These are phyloP conservation scores for Globisporangium canariense DNA, from an alignment of 352 stramenopile genomes.

Conservation along the genomic window DNA sequence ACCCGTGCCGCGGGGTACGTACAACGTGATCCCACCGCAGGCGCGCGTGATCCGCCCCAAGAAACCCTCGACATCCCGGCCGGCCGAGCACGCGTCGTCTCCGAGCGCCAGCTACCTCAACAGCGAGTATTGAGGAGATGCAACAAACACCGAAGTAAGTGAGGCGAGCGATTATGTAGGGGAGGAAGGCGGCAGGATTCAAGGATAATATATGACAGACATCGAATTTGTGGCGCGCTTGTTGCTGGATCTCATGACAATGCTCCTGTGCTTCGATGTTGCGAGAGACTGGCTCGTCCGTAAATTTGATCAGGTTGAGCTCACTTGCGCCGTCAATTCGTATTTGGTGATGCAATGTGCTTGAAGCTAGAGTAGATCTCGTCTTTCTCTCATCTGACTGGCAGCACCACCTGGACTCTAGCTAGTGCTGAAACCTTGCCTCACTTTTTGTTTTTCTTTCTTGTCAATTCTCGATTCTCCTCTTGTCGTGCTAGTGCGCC, in stretches of 20 bases:
- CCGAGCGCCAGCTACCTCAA: slow-evolving; percentile 10
- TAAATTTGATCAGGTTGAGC: no score
- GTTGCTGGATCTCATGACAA: no score
- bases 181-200: background rate
- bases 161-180: background rate
- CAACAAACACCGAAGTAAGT: background rate
- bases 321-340: no score
- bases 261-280: no score
- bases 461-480: background rate
- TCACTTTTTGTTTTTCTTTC: slow-evolving; percentile 1
- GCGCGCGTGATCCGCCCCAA: slow-evolving; percentile 69
- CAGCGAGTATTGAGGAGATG: slow-evolving; percentile 11
- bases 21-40: slow-evolving; percentile 77
- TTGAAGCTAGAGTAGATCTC: no score
- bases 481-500: slow-evolving; percentile 39
- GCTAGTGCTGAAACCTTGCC: background rate
- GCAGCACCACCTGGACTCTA: no score
- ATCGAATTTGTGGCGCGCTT: background rate
- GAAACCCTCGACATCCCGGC: slow-evolving; percentile 48
- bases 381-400: no score
- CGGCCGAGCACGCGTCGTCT: slow-evolving; percentile 17
- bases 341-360: no score
- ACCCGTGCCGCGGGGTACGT: slow-evolving; percentile 33
- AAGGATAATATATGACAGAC: background rate
- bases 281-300: no score